Percentiles rank a stretch among this genome's conserved stretches.
Evolutionary conservation across 495 filamentous ascomycete genomes (phyloP).

Genomic region (Aspergillus baeticus): DNA sequence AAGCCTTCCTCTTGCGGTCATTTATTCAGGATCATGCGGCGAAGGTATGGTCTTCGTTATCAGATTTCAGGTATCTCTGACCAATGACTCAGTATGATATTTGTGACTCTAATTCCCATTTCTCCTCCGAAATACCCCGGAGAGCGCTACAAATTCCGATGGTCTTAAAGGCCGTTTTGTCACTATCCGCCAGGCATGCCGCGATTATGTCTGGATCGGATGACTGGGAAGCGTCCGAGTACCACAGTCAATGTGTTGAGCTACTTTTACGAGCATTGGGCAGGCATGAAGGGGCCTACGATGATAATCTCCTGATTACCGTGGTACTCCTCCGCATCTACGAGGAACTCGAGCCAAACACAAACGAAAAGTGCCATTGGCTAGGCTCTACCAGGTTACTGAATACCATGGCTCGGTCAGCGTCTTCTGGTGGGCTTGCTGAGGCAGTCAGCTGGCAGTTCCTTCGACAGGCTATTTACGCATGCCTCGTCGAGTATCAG

Average conservation of each 20-base stretch:
- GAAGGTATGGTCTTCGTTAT: slow-evolving; percentile 25
- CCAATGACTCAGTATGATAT: slow-evolving; percentile 29
- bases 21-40: slow-evolving; percentile 36
- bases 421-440: slow-evolving; percentile 36
- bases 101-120: slow-evolving; percentile 35
- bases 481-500: slow-evolving; percentile 36
- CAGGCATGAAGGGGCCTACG: slow-evolving; percentile 27
- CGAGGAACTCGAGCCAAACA: slow-evolving; percentile 34
- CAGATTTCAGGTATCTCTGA: background rate
- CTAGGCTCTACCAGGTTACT: slow-evolving; percentile 37
- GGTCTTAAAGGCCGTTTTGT: slow-evolving; percentile 34
- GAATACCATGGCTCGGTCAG: slow-evolving; percentile 36
- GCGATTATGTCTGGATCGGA: slow-evolving; percentile 30
- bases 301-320: slow-evolving; percentile 35
- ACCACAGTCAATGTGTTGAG: slow-evolving; percentile 38
- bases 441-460: slow-evolving; percentile 45
- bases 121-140: slow-evolving; percentile 34
- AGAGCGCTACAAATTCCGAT: slow-evolving; percentile 34
- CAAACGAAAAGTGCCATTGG: slow-evolving; percentile 37
- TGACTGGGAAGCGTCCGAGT: slow-evolving; percentile 39
- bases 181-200: slow-evolving; percentile 35
- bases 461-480: slow-evolving; percentile 41
- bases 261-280: slow-evolving; percentile 32
- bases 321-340: slow-evolving; percentile 40
- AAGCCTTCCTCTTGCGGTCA: slow-evolving; percentile 33